These are phyloP conservation scores for Senna siamea DNA, from an alignment of 306 rosid species.

Conservation along the genomic window DNA sequence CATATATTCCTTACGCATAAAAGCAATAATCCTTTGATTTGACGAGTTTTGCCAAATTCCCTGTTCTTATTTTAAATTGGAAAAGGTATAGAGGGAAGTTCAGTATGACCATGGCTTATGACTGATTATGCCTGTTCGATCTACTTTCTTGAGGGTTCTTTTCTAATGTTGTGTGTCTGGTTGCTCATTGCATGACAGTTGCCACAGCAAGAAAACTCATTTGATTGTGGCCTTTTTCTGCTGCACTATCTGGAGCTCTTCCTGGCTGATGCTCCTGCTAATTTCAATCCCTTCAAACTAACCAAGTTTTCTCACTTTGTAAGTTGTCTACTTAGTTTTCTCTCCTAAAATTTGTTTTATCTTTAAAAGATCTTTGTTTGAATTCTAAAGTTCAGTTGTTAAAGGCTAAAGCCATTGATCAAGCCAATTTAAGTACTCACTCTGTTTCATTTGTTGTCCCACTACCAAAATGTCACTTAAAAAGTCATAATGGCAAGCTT, in stretches of 20 bases:
- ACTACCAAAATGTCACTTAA: background rate
- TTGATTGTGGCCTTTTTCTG: slow-evolving; percentile 89
- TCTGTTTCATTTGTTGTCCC: background rate
- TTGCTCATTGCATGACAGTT: slow-evolving; percentile 59
- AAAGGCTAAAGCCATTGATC: slow-evolving; percentile 12
- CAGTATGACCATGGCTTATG: background rate
- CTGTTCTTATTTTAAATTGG: background rate
- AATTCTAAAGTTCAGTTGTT: background rate
- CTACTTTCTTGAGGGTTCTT: slow-evolving; percentile 4
- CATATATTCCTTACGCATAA: slow-evolving; percentile 14
- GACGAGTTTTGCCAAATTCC: background rate
- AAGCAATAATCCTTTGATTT: slow-evolving; percentile 29
- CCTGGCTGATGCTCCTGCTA: slow-evolving; percentile 75
- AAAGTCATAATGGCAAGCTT: background rate
- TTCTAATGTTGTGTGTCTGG: slow-evolving; percentile 23
- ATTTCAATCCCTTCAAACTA: slow-evolving; percentile 77
- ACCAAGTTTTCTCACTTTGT: slow-evolving; percentile 76
- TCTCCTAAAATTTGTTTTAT: slow-evolving; percentile 5
- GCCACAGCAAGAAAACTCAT: slow-evolving; percentile 95
- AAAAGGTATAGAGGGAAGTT: background rate
- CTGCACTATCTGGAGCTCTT: slow-evolving; percentile 96
- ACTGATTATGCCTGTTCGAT: slow-evolving; percentile 3
- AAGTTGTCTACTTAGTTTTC: slow-evolving; percentile 53
- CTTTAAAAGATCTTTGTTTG: background rate
- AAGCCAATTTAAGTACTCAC: slow-evolving; percentile 19